A percentile compares a stretch with the other conserved stretches of the same genome.
phyloP scores from a whole-genome alignment of 345 rosid species.

The Euphorbia peplus region DNA sequence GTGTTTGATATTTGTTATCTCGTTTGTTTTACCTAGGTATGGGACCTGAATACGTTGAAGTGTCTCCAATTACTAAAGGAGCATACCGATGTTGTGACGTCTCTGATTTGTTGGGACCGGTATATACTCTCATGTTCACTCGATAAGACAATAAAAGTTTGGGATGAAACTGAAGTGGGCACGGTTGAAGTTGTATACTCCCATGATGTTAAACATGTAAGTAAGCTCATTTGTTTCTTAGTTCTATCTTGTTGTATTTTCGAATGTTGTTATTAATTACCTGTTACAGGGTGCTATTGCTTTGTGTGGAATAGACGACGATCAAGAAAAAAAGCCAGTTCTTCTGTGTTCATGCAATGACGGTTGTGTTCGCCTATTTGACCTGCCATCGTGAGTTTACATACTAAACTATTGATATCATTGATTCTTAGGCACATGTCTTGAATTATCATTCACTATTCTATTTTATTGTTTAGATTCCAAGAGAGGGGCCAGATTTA shows the following conservation, averaged over 20 bases:
- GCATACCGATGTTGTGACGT: constrained; percentile 48
- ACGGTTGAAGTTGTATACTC: constrained; percentile 15
- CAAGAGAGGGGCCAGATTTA: too few relatives aligned
- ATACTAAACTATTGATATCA: too few relatives aligned
- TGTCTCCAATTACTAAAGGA: constrained; percentile 38
- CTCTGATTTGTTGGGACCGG: constrained; percentile 57
- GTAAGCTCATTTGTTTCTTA: too few relatives aligned
- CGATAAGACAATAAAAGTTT: constrained; percentile 51
- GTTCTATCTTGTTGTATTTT: neutral
- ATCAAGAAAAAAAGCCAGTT: constrained; percentile 22
- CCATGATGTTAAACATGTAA: constrained; percentile 6
- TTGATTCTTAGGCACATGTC: too few relatives aligned
- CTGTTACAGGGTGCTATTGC: constrained; percentile 18
- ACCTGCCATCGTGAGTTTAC: constrained; percentile 21
- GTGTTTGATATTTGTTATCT: too few relatives aligned
- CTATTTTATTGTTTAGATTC: too few relatives aligned
- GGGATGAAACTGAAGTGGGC: constrained; percentile 40
- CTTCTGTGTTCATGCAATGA: constrained; percentile 24
- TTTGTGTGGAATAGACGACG: constrained; percentile 13
- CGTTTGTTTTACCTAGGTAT: too few relatives aligned
- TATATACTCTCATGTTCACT: constrained; percentile 54
- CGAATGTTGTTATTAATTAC: neutral
- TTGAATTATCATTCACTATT: too few relatives aligned
- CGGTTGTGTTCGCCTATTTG: constrained; percentile 11
- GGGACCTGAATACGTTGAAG: constrained; percentile 46